phyloP scores from a whole-genome alignment of 345 rosid genomes.

The Cardamine occulta region DNA sequence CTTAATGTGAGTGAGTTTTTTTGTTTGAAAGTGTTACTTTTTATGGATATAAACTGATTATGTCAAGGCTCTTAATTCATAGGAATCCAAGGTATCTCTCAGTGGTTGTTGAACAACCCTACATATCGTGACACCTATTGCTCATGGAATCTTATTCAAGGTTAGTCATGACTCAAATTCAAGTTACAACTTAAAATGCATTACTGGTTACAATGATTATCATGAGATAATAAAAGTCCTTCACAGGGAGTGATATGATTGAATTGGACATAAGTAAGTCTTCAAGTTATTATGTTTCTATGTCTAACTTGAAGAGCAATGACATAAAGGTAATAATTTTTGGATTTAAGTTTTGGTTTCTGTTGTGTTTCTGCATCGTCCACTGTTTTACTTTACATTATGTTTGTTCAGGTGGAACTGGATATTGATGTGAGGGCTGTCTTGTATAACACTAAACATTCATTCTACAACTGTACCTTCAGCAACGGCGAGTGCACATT shows the following conservation, averaged over 20 bases:
- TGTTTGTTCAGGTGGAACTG: constrained; percentile 66
- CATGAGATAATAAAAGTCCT: constrained; percentile 25
- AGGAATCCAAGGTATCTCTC: constrained; percentile 62
- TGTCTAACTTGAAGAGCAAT: constrained; percentile 66
- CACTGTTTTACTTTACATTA: not conserved
- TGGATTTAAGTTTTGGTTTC: not conserved
- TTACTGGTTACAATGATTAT: not conserved
- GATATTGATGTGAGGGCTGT: constrained; percentile 56
- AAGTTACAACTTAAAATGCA: constrained; percentile 24
- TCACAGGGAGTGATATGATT: constrained; percentile 64
- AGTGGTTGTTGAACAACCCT: constrained; percentile 53
- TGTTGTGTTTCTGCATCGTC: not conserved
- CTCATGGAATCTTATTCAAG: constrained; percentile 66
- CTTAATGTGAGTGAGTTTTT: not conserved
- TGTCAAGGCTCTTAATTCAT: constrained; percentile 37
- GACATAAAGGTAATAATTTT: constrained; percentile 57
- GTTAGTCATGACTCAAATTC: constrained; percentile 44
- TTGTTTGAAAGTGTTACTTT: constrained; percentile 23
- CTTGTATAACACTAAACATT: constrained; percentile 65
- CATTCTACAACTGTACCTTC: constrained; percentile 77
- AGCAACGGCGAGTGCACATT: constrained; percentile 52
- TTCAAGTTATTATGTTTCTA: constrained; percentile 68
- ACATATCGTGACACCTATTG: constrained; percentile 49
- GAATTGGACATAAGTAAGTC: constrained; percentile 55
- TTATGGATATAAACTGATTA: constrained; percentile 15